Percentiles rank a stretch among this genome's conserved stretches.
Conservation (phyloP, 305 asterid genomes). For the Striga hermonthica region DNA sequence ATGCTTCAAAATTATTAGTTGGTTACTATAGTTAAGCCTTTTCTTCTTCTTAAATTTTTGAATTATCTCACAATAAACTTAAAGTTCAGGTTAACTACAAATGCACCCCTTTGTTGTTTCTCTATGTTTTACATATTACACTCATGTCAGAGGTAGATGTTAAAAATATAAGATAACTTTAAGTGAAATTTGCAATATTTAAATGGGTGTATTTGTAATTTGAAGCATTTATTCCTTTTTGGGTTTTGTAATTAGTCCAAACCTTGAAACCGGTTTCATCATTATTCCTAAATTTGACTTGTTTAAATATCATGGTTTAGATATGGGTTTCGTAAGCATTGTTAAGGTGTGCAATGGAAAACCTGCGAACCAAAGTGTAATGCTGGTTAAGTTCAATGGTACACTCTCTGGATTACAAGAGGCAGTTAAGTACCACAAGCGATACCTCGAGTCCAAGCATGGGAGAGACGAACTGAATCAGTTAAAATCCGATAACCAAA, state of each 20-base stretch:
- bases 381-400: slow-evolving; percentile 54
- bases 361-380: slow-evolving; percentile 58
- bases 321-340: slow-evolving; percentile 52
- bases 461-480: slow-evolving; percentile 47
- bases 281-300: not conserved
- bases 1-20: too few species aligned
- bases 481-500: slow-evolving; percentile 26
- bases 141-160: too few species aligned
- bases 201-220: not conserved
- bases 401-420: slow-evolving; percentile 63
- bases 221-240: not conserved
- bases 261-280: not conserved
- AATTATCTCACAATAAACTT: too few species aligned
- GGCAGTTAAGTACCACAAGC: slow-evolving; percentile 50
- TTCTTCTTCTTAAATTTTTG: too few species aligned
- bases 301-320: slow-evolving; percentile 29
- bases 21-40: too few species aligned
- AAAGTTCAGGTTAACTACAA: too few species aligned
- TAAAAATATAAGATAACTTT: too few species aligned
- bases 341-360: slow-evolving; percentile 53
- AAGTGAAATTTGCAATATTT: not conserved
- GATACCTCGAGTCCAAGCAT: slow-evolving; percentile 38
- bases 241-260: not conserved
- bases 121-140: too few species aligned
- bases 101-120: too few species aligned